Evolutionary conservation across 2,329 filamentous ascomycete genomes (phyloP), one percentile per base, ranked within the genome.

Genomic region (Cyphellophora attinorum): DNA sequence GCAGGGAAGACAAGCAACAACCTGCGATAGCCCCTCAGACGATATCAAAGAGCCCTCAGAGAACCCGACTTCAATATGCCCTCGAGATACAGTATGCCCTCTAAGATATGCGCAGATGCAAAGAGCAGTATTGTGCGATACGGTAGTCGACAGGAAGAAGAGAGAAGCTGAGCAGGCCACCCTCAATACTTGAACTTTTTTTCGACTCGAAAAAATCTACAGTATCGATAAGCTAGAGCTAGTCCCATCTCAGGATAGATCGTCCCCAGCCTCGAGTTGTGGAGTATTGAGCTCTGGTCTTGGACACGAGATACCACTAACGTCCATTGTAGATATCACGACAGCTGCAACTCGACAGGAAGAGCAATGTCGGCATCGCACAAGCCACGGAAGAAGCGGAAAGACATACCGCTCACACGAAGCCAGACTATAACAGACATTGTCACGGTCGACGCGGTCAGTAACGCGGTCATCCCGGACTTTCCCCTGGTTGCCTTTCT

Each of bases 401-500:
- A 59, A 48, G 40, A 52, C 25, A 33, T 51, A 4, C 35, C 48
- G 16, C 32, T 47, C 19, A 33, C 36, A n/a, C 39, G 44, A 32
- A 50, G 53, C 33, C 51, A 55, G 27, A 56, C 56, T 38, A 58
- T 58, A 19, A 62, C 61, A 37, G 58, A 60, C 41, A 54, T 61
- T 39, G 51, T 65, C 30, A 57, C 59, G 19, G 33, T 66, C 39
- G 62, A 70, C 41, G 39, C 57, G 4, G 56, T 56, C 28, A 62
- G 65, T 23, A 61, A 65, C 32, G 56, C 58, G 31, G 59, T 67
- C 37, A 59, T 58, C 27, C 89, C 89, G 19, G 76, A 84, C 3
- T 96, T 95, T 53, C 89, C 91, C 27, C 72, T 98, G 14, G 86
- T 85, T 2, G 80, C 88, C n/a, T 89, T 98, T 53, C 73, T 98